phyloP scores from a whole-genome alignment of 2,329 filamentous ascomycete species.

The Fusarium poae region DNA sequence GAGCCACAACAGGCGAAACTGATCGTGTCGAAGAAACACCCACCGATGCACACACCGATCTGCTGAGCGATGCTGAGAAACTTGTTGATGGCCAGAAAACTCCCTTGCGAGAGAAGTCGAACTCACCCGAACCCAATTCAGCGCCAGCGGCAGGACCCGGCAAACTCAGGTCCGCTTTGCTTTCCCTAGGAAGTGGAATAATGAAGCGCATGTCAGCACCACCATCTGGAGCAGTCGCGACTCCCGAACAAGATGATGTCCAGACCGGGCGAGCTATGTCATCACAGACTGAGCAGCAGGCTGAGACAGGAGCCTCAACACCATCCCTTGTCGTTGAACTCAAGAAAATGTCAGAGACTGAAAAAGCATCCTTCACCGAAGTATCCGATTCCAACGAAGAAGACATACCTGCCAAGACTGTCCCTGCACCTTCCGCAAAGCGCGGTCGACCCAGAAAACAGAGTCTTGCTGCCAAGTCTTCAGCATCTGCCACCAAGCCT shows the following conservation, averaged over 20 bases:
- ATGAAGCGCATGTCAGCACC: conserved; percentile 40
- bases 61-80: neutral
- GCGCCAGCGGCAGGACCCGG: conserved; percentile 3
- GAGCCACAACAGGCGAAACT: conserved; percentile 2
- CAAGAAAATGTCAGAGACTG: conserved; percentile 28
- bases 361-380: conserved; percentile 34
- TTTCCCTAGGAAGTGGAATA: conserved; percentile 28
- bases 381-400: conserved; percentile 2
- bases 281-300: conserved; percentile 13
- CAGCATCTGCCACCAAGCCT: conserved; percentile 20
- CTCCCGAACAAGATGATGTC: conserved; percentile 3
- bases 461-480: conserved; percentile 20
- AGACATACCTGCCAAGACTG: neutral
- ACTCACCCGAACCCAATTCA: conserved; percentile 4
- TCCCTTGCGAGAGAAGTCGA: neutral
- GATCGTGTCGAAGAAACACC: conserved; percentile 36
- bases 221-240: conserved; percentile 11
- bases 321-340: conserved; percentile 35
- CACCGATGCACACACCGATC: conserved; percentile 21
- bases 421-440: conserved; percentile 17
- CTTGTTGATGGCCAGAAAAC: conserved; percentile 8
- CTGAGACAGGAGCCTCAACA: conserved; percentile 25
- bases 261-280: conserved; percentile 13
- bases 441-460: conserved; percentile 34
- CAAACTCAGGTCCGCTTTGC: conserved; percentile 9